These are phyloP conservation scores for Cytospora paraplurivora DNA, from an alignment of 2,329 filamentous ascomycete genomes.

Conservation along the genomic window DNA sequence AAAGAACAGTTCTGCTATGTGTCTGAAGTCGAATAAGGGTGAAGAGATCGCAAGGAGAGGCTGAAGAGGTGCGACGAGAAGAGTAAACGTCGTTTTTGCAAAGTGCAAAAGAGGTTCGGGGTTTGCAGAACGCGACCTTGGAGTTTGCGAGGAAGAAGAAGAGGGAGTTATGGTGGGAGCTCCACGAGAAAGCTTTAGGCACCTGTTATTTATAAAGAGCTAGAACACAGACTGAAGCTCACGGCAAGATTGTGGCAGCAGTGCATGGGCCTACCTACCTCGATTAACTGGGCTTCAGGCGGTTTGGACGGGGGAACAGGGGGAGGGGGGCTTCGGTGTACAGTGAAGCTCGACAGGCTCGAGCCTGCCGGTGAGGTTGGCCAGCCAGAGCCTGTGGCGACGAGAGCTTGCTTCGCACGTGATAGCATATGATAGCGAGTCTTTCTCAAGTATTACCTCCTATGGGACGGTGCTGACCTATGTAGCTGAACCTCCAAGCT, in stretches of 20 bases:
- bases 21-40: not conserved
- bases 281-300: no score
- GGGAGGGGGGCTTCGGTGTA: not conserved
- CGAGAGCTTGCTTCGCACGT: not conserved
- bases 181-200: not conserved
- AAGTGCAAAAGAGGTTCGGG: not conserved
- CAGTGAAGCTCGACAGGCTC: not conserved
- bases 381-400: not conserved
- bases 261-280: not conserved
- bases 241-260: not conserved
- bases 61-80: not conserved
- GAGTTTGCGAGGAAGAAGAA: not conserved
- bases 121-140: not conserved
- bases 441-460: not conserved
- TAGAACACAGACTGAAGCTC: not conserved
- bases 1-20: not conserved
- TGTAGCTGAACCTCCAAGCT: not conserved
- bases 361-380: not conserved
- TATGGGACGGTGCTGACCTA: not conserved
- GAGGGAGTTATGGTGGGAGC: not conserved
- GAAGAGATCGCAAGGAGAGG: not conserved
- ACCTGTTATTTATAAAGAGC: not conserved
- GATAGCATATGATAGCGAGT: not conserved
- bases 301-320: no score
- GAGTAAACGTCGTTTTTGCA: not conserved